Percentiles rank a stretch among this genome's conserved stretches.
phyloP scores from a whole-genome alignment of 148 eudicot species.

The Rhododendron mucronatum region DNA sequence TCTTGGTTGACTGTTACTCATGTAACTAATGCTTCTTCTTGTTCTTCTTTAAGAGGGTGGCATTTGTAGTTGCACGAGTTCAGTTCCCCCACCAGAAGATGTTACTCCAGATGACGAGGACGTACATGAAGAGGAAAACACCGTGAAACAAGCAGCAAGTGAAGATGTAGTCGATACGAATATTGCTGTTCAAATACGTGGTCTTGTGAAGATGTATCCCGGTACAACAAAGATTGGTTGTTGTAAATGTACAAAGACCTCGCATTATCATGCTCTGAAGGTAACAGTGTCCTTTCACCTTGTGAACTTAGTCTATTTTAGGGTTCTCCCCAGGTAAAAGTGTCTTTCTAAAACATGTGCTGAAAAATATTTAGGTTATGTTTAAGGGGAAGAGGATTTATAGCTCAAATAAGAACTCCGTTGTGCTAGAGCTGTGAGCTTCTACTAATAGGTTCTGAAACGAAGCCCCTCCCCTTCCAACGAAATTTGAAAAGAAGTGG shows the following conservation, averaged over 20 bases:
- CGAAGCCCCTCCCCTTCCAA: not conserved
- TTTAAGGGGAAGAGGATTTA: not conserved
- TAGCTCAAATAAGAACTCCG: not conserved
- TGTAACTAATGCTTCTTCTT: not conserved
- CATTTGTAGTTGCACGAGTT: constrained; percentile 62
- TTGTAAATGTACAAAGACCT: constrained; percentile 62
- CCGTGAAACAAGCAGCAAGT: constrained; percentile 52
- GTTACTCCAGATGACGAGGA: constrained; percentile 73
- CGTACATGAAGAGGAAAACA: constrained; percentile 77
- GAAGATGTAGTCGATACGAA: constrained; percentile 54
- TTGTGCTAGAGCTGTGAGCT: not conserved
- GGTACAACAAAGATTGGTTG: constrained; percentile 58
- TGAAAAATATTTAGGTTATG: not conserved
- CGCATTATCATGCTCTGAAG: constrained; percentile 84
- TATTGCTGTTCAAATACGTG: constrained; percentile 83
- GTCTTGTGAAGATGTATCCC: constrained; percentile 75
- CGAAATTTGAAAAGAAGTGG: not conserved
- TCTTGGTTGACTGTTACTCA: constrained; percentile 4
- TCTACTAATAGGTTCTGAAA: not conserved
- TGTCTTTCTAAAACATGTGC: not conserved
- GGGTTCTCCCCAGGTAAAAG: not conserved
- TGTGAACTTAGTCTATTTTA: not conserved
- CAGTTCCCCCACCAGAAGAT: constrained; percentile 40
- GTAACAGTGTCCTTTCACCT: constrained; percentile 27
- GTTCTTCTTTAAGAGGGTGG: constrained; percentile 48